Evolutionary conservation across 768 basidiomycete species (phyloP).

Genomic region (Boletellus ananas): DNA sequence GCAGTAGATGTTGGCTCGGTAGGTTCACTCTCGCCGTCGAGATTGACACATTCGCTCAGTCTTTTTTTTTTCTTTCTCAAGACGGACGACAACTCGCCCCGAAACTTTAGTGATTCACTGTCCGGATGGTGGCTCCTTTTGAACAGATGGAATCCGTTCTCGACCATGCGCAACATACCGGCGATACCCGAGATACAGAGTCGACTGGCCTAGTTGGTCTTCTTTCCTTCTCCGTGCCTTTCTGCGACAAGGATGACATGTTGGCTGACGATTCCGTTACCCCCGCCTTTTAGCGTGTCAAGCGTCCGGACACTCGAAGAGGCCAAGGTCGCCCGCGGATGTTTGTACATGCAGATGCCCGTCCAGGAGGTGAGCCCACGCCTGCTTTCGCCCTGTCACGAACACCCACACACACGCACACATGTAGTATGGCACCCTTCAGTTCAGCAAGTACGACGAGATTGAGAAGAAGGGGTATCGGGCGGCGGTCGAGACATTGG

Average conservation of each 20-base stretch:
- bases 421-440: conserved; percentile 80
- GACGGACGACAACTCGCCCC: conserved; percentile 93
- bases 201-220: conserved; percentile 87
- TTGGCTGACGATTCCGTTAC: not conserved
- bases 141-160: conserved; percentile 92
- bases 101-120: conserved; percentile 91
- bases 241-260: no score
- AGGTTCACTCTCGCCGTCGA: conserved; percentile 26
- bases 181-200: conserved; percentile 92
- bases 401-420: not conserved
- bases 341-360: conserved; percentile 92
- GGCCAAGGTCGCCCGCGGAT: conserved; percentile 85
- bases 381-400: not conserved
- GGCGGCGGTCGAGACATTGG: conserved; percentile 66
- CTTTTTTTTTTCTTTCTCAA: not conserved
- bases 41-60: not conserved
- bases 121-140: conserved; percentile 96
- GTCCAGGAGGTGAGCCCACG: conserved; percentile 70
- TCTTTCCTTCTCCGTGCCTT: not conserved
- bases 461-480: conserved; percentile 79
- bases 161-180: conserved; percentile 70
- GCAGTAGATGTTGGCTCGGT: conserved; percentile 92
- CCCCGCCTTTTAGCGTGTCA: conserved; percentile 67
- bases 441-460: conserved; percentile 87
- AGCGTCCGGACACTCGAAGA: conserved; percentile 94